phyloP scores from a whole-genome alignment of 371 early-diverging fungal genomes.

The Lichtheimia ornata region DNA sequence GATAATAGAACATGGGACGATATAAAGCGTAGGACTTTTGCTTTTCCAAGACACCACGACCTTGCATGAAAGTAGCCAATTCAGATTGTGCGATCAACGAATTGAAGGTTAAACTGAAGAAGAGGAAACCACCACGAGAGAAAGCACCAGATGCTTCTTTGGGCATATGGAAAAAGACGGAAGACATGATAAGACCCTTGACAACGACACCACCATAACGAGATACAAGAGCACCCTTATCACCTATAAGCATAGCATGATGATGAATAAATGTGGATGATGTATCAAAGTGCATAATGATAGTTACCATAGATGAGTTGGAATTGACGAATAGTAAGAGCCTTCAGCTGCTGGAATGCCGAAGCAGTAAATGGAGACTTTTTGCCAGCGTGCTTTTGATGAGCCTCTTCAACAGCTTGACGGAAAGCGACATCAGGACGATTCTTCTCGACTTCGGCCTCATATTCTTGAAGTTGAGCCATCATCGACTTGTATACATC shows the following conservation, averaged over 20 bases:
- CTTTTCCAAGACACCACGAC: slow-evolving; percentile 67
- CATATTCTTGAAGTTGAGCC: slow-evolving; percentile 26
- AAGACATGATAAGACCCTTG: slow-evolving; percentile 69
- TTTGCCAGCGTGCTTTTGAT: slow-evolving; percentile 40
- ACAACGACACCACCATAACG: slow-evolving; percentile 56
- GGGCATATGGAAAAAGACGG: slow-evolving; percentile 63
- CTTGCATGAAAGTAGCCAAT: slow-evolving; percentile 54
- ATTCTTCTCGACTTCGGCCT: slow-evolving; percentile 17
- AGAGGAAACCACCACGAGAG: slow-evolving; percentile 66
- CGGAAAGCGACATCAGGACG: slow-evolving; percentile 40
- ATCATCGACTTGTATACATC: slow-evolving; percentile 23
- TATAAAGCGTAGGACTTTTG: slow-evolving; percentile 69
- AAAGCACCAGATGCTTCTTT: slow-evolving; percentile 57
- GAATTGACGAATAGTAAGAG: slow-evolving; percentile 52
- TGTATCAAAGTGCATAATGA: neutral
- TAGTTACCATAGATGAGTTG: slow-evolving; percentile 29
- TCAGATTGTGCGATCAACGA: slow-evolving; percentile 59
- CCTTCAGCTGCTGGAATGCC: slow-evolving; percentile 44
- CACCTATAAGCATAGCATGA: slow-evolving; percentile 37
- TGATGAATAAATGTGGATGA: neutral
- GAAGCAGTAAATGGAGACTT: slow-evolving; percentile 52
- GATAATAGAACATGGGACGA: slow-evolving; percentile 59
- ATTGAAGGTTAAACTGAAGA: slow-evolving; percentile 60
- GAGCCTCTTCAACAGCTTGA: slow-evolving; percentile 46
- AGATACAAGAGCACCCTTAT: slow-evolving; percentile 46